Conservation (phyloP, 768 basidiomycete species). For the Boletus eberwhitei region DNA sequence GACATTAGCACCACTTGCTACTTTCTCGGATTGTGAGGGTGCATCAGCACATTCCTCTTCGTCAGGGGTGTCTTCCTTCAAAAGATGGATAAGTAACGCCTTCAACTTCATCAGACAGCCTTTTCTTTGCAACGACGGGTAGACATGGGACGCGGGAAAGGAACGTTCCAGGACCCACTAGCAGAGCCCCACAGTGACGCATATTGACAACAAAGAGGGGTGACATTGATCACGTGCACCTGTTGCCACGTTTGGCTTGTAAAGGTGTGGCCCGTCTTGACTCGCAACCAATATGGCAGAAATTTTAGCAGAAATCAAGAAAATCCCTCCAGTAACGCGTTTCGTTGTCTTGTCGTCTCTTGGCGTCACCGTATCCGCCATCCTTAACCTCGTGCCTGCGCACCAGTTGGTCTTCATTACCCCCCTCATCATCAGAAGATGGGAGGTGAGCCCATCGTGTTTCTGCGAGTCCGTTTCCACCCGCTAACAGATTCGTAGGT, state of each 20-base stretch:
- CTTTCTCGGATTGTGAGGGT: not conserved
- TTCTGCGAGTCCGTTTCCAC: not conserved
- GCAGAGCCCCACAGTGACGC: not conserved
- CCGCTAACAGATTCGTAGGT: constrained; percentile 40
- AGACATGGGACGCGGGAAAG: constrained; percentile 9
- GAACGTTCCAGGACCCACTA: not conserved
- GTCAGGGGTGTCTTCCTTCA: constrained; percentile 15
- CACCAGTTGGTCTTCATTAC: constrained; percentile 56
- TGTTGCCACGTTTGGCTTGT: not conserved
- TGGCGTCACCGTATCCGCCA: constrained; percentile 53
- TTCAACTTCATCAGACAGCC: constrained; percentile 15
- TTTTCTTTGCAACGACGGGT: not conserved
- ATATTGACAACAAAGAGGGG: not conserved
- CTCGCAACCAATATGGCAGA: constrained; percentile 38
- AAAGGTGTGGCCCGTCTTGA: not conserved
- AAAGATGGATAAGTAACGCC: constrained; percentile 1
- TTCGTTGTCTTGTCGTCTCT: constrained; percentile 60
- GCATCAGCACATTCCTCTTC: constrained; percentile 6
- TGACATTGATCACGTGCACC: constrained; percentile 8
- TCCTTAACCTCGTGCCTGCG: constrained; percentile 50
- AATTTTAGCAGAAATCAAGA: constrained; percentile 59
- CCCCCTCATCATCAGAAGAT: constrained; percentile 40
- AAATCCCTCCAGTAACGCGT: constrained; percentile 83
- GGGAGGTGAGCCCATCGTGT: constrained; percentile 45
- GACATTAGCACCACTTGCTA: not conserved